Evolutionary conservation across 1,284 basidiomycete species (phyloP).

Genomic region (Sutorius eximius): DNA sequence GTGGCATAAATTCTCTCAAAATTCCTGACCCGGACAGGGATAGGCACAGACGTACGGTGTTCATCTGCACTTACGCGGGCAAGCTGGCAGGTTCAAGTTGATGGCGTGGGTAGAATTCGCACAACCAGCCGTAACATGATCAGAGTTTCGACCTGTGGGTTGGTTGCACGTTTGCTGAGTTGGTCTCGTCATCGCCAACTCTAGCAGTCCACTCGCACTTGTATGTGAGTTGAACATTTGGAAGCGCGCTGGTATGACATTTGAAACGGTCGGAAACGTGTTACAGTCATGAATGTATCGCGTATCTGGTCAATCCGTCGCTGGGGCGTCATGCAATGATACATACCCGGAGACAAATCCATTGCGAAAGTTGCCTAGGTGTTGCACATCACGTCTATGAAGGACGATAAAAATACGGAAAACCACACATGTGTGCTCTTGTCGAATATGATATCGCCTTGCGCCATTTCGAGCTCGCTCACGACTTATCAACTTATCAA

Average conservation of each 20-base stretch:
- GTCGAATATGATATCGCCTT: too few relatives aligned
- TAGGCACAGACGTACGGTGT: not conserved
- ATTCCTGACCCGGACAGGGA: not conserved
- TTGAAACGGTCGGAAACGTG: not conserved
- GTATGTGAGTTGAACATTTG: too few relatives aligned
- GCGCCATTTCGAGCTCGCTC: too few relatives aligned
- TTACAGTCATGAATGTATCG: too few relatives aligned
- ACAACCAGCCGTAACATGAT: not conserved
- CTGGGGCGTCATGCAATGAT: too few relatives aligned
- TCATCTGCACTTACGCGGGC: not conserved
- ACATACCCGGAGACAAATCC: not conserved
- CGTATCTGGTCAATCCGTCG: too few relatives aligned
- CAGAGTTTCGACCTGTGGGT: not conserved
- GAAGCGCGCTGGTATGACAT: not conserved
- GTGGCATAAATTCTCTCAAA: not conserved
- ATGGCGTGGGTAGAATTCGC: constrained; percentile 17
- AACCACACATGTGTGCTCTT: not conserved
- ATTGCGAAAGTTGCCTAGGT: not conserved
- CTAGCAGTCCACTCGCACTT: too few relatives aligned
- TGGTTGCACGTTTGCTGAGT: not conserved
- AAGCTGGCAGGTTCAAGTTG: not conserved
- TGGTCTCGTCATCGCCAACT: too few relatives aligned
- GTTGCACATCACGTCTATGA: not conserved
- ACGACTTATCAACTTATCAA: too few relatives aligned
- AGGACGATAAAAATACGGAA: not conserved